Percentiles rank a stretch among this genome's conserved stretches.
Evolutionary conservation across 768 basidiomycete genomes (phyloP).

Genomic region (Kwoniella shandongensis): DNA sequence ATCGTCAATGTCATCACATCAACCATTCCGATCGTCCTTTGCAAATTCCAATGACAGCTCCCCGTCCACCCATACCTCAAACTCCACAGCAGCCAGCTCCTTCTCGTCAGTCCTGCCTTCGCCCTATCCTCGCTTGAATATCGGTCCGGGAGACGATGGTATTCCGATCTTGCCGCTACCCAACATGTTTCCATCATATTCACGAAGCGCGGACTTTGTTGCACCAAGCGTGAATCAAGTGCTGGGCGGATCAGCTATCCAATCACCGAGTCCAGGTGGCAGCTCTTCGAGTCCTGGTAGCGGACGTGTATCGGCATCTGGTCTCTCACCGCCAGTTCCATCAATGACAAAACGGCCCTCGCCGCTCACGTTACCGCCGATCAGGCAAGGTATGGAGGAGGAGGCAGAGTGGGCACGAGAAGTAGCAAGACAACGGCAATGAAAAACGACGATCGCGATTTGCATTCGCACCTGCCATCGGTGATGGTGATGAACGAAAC

Average conservation of each 20-base stretch:
- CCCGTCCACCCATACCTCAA: neutral
- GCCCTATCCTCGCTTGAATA: constrained; percentile 2
- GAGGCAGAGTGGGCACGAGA: neutral
- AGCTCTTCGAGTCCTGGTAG: too few species aligned
- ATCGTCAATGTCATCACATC: neutral
- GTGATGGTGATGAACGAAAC: too few species aligned
- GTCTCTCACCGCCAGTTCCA: too few species aligned
- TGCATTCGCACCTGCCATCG: too few species aligned
- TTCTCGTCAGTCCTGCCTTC: constrained; percentile 12
- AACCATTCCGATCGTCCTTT: neutral
- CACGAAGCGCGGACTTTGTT: constrained; percentile 5
- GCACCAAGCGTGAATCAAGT: constrained; percentile 20
- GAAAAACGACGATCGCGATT: too few species aligned
- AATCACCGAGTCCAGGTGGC: too few species aligned
- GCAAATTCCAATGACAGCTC: too few species aligned
- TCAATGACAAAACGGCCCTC: too few species aligned
- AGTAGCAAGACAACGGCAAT: neutral
- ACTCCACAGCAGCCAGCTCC: constrained; percentile 10
- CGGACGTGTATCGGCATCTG: too few species aligned
- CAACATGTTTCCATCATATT: constrained; percentile 5
- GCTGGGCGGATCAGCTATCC: constrained; percentile 1
- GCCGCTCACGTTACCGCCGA: constrained; percentile 7
- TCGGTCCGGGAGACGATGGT: constrained; percentile 24
- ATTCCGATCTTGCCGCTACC: constrained; percentile 24
- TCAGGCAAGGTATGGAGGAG: neutral